Percentiles rank a stretch among this genome's conserved stretches.
Evolutionary conservation across 2,329 filamentous ascomycete genomes (phyloP).

Genomic region (Plenodomus tracheiphilus): DNA sequence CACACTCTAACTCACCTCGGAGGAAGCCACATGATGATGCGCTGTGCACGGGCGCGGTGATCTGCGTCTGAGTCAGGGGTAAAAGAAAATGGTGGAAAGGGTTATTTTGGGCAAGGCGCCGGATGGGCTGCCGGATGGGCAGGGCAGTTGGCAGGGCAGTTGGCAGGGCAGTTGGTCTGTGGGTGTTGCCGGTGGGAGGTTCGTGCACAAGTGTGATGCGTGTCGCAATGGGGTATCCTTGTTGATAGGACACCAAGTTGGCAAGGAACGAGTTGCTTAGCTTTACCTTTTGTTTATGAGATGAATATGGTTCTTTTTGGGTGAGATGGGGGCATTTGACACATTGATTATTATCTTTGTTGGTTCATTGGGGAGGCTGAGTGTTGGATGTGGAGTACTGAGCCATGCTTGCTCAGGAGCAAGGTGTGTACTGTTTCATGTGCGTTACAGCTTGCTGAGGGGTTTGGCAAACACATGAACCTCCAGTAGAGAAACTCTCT

Average conservation of each 20-base stretch:
- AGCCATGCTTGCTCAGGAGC: neutral
- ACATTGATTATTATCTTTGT: too few species aligned
- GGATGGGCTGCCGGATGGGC: neutral
- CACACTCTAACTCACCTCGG: neutral
- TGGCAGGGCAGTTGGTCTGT: too few species aligned
- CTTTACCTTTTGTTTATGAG: too few species aligned
- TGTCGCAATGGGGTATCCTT: too few species aligned
- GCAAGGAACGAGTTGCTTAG: too few species aligned
- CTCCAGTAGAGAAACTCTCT: slow-evolving; percentile 2
- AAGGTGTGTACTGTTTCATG: slow-evolving; percentile 16
- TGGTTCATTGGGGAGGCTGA: neutral
- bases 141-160: too few species aligned
- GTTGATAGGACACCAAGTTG: too few species aligned
- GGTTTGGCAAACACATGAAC: slow-evolving; percentile 8
- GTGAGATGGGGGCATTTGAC: too few species aligned
- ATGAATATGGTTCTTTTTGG: too few species aligned
- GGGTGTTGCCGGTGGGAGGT: too few species aligned
- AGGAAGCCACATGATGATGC: too few species aligned
- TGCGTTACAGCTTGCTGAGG: slow-evolving; percentile 19
- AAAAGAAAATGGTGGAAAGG: neutral
- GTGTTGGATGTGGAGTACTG: neutral
- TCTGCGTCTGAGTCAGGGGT: neutral
- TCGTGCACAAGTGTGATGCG: too few species aligned
- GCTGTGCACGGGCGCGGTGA: neutral
- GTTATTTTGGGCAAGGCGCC: neutral